phyloP scores from a whole-genome alignment of 2,329 filamentous ascomycete genomes.

The Ascochyta fabae region DNA sequence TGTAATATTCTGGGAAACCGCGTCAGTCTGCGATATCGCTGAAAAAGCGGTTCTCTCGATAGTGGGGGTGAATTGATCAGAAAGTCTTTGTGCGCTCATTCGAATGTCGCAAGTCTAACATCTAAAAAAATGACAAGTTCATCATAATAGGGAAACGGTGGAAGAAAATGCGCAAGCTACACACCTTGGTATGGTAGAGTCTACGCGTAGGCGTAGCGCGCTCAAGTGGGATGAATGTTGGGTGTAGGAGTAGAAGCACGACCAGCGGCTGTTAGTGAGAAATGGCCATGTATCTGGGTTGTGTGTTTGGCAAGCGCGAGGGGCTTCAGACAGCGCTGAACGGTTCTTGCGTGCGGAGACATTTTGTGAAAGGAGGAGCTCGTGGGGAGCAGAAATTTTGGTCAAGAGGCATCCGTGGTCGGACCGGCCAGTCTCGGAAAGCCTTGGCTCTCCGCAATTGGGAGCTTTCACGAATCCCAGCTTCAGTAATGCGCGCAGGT shows the following conservation, averaged over 20 bases:
- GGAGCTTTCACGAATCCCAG: conserved; percentile 4
- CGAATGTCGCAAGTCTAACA: conserved; percentile 51
- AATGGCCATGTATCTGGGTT: conserved; percentile 13
- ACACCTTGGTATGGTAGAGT: conserved; percentile 17
- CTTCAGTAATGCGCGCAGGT: neutral
- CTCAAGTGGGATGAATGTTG: conserved; percentile 15
- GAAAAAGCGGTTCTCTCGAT: conserved; percentile 19
- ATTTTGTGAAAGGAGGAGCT: conserved; percentile 36
- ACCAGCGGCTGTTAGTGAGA: conserved; percentile 21
- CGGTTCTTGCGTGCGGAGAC: conserved; percentile 28
- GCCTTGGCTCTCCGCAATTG: conserved; percentile 15
- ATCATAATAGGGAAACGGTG: conserved; percentile 32
- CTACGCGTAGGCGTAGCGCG: neutral
- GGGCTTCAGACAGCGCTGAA: conserved; percentile 19
- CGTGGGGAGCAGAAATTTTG: conserved; percentile 28
- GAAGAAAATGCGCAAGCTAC: conserved; percentile 2
- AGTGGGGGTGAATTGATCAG: conserved; percentile 37
- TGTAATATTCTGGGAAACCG: conserved; percentile 20
- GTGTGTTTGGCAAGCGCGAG: conserved; percentile 7
- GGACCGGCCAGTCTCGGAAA: conserved; percentile 13
- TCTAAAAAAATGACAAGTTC: conserved; percentile 47
- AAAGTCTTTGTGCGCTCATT: conserved; percentile 48
- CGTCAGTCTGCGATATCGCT: conserved; percentile 30
- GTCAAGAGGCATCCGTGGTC: conserved; percentile 8
- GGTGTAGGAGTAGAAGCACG: conserved; percentile 14